phyloP scores from a whole-genome alignment of 2,329 filamentous ascomycete genomes.

The Aureobasidium vineae region DNA sequence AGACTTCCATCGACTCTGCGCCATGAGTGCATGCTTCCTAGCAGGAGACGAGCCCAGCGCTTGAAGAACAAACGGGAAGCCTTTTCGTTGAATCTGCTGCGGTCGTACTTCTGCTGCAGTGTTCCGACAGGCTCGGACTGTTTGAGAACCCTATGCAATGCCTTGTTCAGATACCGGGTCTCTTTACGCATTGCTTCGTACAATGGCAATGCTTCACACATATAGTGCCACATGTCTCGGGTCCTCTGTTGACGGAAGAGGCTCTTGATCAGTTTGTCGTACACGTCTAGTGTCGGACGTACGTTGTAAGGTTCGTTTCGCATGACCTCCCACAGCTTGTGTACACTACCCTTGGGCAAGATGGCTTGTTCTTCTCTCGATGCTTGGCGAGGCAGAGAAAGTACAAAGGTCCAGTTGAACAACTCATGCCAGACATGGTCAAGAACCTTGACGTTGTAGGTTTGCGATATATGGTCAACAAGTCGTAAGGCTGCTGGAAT shows the following conservation, averaged over 20 bases:
- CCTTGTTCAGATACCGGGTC: not conserved
- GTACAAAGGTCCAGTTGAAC: conserved; percentile 64
- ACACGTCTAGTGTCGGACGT: conserved; percentile 57
- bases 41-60: conserved; percentile 35
- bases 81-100: conserved; percentile 12
- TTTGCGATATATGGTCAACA: conserved; percentile 61
- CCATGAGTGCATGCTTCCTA: conserved; percentile 25
- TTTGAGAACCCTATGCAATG: not conserved
- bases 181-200: conserved; percentile 17
- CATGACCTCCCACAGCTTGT: conserved; percentile 60
- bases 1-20: conserved; percentile 12
- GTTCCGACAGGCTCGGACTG: conserved; percentile 2
- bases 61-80: conserved; percentile 27
- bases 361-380: conserved; percentile 30
- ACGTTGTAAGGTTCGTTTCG: conserved; percentile 57
- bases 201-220: conserved; percentile 31
- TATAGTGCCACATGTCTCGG: conserved; percentile 31
- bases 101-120: conserved; percentile 15
- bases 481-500: conserved; percentile 58
- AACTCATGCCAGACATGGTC: conserved; percentile 63
- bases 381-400: conserved; percentile 42
- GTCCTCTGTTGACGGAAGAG: conserved; percentile 28
- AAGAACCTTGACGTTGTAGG: conserved; percentile 59
- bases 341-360: conserved; percentile 48
- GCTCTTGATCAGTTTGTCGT: conserved; percentile 42